Percentiles rank a stretch among this genome's conserved stretches.
phyloP scores from a whole-genome alignment of 257 asterid genomes.

The Scutellaria baicalensis region DNA sequence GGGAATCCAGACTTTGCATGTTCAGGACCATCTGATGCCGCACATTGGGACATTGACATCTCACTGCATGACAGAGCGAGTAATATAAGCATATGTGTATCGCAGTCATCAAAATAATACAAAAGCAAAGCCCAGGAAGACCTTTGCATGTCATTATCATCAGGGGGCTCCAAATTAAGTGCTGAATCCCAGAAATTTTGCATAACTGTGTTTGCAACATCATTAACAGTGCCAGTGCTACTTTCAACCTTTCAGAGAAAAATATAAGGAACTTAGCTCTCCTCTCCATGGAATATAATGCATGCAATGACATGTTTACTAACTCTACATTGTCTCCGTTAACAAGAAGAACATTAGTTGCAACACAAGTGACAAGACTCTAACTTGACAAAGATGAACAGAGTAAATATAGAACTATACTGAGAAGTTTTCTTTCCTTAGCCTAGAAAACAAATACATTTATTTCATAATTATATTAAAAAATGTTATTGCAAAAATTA shows the following conservation, averaged over 20 bases:
- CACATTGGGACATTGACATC: constrained; percentile 60
- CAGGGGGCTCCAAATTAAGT: constrained; percentile 71
- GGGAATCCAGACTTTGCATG: constrained; percentile 61
- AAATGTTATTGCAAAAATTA: background rate
- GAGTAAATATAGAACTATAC: too few relatives aligned
- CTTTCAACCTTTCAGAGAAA: constrained; percentile 60
- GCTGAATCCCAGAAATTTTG: constrained; percentile 99
- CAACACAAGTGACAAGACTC: background rate
- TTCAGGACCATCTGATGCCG: constrained; percentile 56
- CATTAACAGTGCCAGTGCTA: constrained; percentile 66
- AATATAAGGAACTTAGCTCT: background rate
- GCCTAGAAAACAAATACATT: background rate
- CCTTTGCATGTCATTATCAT: constrained; percentile 84
- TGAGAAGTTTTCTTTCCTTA: background rate
- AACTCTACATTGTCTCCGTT: background rate
- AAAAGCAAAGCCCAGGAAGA: constrained; percentile 14
- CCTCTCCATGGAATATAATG: constrained; percentile 1
- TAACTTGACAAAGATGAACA: constrained; percentile 5
- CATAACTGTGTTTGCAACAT: constrained; percentile 73
- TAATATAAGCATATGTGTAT: background rate
- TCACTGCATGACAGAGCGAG: constrained; percentile 52
- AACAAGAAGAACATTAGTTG: background rate
- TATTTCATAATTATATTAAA: background rate
- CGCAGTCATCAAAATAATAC: background rate
- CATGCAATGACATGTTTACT: background rate